Base-by-base conservation (phyloP, 352 stramenopile species). In the Globisporangium sylvaticum region DNA sequence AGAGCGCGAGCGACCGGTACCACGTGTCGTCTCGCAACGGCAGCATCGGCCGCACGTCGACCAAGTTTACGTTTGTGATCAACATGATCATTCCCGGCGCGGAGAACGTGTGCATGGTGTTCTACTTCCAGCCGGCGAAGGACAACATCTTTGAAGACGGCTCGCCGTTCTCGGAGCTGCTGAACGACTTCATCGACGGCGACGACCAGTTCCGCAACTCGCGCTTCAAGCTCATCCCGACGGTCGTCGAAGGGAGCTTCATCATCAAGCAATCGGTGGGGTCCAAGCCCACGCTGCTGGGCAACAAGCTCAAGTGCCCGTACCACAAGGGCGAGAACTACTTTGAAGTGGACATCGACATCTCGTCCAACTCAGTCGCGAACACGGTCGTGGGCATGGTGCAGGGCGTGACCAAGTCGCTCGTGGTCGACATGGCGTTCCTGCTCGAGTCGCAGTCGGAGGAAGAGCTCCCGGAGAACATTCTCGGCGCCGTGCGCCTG, bases 221-320 rank as follows among this genome's bases (percentile, higher is more conserved):
- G 54, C 95, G 96, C 15, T 99, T 99, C 81, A 99, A 99, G 82
- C 78, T 99, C 58, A 99, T 99, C 70, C 97, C 97, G 27, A 96
- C 88, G 8, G 83, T 99, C 64, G 90, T 98, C 5, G 94, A 99
- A 70, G 96, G 96, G 12, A 98, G 97, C 77, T 99, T 98, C 71
- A 94, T 99, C 61, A 97, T 99, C 44, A 90, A 96, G 54, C 94
- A 98, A 68, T 89, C 93, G 29, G 95, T 99, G 29, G 96, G 96
- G 10, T 97, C 87, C 24, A 99, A 97, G 66, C 97, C 97, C 12
- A 96, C 95, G 34, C 90, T 99, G 39, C 83, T 99, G 32, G 97
- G 96, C 27, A 99, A 97, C 71, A 99, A 99, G 76, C 88, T 99
- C 22, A 97, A 98, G 76, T 92, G 85, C 59, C 81, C 75, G 57